Evolutionary conservation across 2,329 filamentous ascomycete genomes (phyloP).

Genomic region (Microascus cirrosus): DNA sequence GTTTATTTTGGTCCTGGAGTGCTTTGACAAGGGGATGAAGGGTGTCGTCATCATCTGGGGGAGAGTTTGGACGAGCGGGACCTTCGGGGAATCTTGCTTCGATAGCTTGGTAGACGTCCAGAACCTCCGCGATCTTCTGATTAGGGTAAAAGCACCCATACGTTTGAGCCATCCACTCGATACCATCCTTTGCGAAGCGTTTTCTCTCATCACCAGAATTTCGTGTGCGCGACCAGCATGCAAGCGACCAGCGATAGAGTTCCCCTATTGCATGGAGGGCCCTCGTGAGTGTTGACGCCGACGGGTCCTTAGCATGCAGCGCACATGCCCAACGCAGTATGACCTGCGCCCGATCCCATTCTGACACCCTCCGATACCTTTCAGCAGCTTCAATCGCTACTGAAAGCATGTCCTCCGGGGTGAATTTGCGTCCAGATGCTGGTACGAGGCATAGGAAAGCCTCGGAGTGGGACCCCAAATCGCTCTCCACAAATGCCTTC

Average conservation of each 20-base stretch:
- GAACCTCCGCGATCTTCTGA: not conserved
- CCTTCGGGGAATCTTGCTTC: not conserved
- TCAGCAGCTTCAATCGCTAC: not conserved
- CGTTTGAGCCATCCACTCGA: not conserved
- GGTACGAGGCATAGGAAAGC: slow-evolving; percentile 8
- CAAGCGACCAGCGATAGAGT: slow-evolving; percentile 6
- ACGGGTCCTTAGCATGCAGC: not conserved
- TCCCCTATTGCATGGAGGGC: not conserved
- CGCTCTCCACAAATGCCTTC: slow-evolving; percentile 7
- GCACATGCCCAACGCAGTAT: not conserved
- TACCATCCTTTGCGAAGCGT: not conserved
- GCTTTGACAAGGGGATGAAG: not conserved
- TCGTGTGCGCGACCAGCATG: not conserved
- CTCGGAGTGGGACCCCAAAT: slow-evolving; percentile 5
- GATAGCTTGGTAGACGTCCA: not conserved
- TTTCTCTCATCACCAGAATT: not conserved
- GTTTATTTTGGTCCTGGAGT: not conserved
- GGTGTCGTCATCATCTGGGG: too few species aligned
- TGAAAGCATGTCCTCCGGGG: not conserved
- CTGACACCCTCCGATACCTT: not conserved
- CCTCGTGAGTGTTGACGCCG: not conserved
- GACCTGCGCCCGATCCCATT: not conserved
- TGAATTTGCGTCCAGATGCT: not conserved
- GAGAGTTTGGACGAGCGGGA: not conserved
- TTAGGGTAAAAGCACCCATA: not conserved